Evolutionary conservation across 805 yeast species (phyloP).

Genomic region (Wickerhamiella lipophila): DNA sequence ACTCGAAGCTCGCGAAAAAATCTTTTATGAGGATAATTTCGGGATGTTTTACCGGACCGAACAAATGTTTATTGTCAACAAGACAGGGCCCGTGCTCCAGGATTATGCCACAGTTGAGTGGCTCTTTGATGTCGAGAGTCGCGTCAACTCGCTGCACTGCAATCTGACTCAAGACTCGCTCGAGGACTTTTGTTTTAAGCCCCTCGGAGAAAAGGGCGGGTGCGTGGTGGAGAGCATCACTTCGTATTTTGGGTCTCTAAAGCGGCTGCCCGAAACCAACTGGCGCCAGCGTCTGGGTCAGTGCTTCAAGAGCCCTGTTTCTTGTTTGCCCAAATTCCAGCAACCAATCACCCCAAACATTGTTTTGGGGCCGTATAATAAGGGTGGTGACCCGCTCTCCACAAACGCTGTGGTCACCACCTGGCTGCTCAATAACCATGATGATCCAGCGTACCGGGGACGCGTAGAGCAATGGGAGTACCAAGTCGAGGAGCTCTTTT

Average conservation of each 20-base stretch:
- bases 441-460: conserved; percentile 25
- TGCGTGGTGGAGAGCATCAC: conserved; percentile 84
- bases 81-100: conserved; percentile 53
- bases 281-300: conserved; percentile 46
- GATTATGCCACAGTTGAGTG: conserved; percentile 56
- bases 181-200: conserved; percentile 70
- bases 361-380: conserved; percentile 47
- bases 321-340: conserved; percentile 78
- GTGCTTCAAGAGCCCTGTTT: conserved; percentile 75
- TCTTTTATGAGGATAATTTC: conserved; percentile 60
- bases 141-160: conserved; percentile 32
- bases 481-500: conserved; percentile 40
- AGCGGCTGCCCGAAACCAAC: conserved; percentile 34
- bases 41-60: conserved; percentile 88
- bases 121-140: conserved; percentile 76
- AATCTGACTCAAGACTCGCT: conserved; percentile 28
- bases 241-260: conserved; percentile 67
- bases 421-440: conserved; percentile 45
- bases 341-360: conserved; percentile 71
- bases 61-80: conserved; percentile 63
- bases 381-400: conserved; percentile 26
- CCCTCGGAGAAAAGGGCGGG: conserved; percentile 41
- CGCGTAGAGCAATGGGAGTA: conserved; percentile 50
- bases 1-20: conserved; percentile 52
- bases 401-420: conserved; percentile 71